Evolutionary conservation across 148 eudicot species (phyloP).

Genomic region (Fagopyrum homotropicum): DNA sequence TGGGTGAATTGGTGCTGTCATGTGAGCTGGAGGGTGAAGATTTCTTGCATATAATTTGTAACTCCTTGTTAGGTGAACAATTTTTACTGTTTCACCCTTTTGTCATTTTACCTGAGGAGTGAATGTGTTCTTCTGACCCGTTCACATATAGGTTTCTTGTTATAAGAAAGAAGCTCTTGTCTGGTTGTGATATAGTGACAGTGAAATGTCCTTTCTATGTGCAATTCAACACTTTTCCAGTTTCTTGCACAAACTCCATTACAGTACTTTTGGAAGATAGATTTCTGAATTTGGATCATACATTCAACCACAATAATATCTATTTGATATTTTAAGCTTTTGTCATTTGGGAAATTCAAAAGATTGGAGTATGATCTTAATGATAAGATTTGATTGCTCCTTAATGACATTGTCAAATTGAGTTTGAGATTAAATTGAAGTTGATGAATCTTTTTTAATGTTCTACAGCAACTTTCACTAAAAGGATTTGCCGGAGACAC

Average conservation of each 20-base stretch:
- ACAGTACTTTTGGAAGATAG: neutral
- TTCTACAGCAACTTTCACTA: constrained; percentile 81
- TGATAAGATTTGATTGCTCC: too few relatives aligned
- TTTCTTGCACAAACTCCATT: constrained; percentile 4
- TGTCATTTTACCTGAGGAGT: constrained; percentile 4
- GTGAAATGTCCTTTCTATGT: constrained; percentile 7
- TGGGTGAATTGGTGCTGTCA: constrained; percentile 7
- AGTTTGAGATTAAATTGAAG: neutral
- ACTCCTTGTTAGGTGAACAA: constrained; percentile 7
- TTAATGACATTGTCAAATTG: neutral
- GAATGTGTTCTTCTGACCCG: neutral
- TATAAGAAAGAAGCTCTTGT: neutral
- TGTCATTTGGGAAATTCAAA: neutral
- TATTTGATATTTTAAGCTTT: neutral
- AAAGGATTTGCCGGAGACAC: constrained; percentile 99
- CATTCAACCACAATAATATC: neutral
- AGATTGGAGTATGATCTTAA: too few relatives aligned
- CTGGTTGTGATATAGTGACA: neutral
- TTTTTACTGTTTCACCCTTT: constrained; percentile 4
- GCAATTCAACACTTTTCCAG: constrained; percentile 1
- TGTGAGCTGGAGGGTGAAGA: constrained; percentile 9
- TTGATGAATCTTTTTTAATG: neutral
- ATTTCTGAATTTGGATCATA: neutral
- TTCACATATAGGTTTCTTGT: constrained; percentile 1
- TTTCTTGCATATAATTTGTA: neutral